phyloP scores from a whole-genome alignment of 1,139 yeast species.

The Sugiyamaella pinicola region DNA sequence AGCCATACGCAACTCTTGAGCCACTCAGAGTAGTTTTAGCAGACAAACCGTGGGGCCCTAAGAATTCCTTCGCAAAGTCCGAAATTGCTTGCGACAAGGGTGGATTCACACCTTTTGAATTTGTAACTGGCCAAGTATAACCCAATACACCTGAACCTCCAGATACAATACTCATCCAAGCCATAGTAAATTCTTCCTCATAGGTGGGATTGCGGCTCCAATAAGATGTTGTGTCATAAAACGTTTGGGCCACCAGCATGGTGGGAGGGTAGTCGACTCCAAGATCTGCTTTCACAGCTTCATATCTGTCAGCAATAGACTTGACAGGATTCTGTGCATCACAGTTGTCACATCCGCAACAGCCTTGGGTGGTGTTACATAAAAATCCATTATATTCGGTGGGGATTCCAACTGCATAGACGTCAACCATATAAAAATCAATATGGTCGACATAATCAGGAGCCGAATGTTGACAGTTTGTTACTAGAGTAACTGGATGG shows the following conservation, averaged over 20 bases:
- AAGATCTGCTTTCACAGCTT: constrained; percentile 17
- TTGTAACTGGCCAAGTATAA: constrained; percentile 25
- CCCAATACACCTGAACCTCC: constrained; percentile 26
- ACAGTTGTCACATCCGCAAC: constrained; percentile 26
- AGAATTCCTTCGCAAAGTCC: constrained; percentile 21
- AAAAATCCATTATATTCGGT: constrained; percentile 21
- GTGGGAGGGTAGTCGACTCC: constrained; percentile 25
- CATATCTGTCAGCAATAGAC: constrained; percentile 22
- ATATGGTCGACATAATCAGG: constrained; percentile 22
- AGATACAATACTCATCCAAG: constrained; percentile 23
- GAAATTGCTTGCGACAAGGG: constrained; percentile 22
- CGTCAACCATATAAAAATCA: constrained; percentile 26
- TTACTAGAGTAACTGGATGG: constrained; percentile 26
- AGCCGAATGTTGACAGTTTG: constrained; percentile 24
- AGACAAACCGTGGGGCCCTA: constrained; percentile 13
- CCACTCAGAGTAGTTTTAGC: constrained; percentile 21
- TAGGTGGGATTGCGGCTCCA: constrained; percentile 26
- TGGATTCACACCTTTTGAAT: constrained; percentile 19
- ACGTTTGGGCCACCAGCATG: constrained; percentile 24
- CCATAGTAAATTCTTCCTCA: constrained; percentile 25
- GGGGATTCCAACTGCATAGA: constrained; percentile 27
- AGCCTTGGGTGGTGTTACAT: constrained; percentile 24
- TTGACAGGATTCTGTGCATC: constrained; percentile 22
- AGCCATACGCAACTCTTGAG: constrained; percentile 17
- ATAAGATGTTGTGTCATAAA: constrained; percentile 23